phyloP scores from a whole-genome alignment of 495 filamentous ascomycete species.

The Cetradonia linearis region DNA sequence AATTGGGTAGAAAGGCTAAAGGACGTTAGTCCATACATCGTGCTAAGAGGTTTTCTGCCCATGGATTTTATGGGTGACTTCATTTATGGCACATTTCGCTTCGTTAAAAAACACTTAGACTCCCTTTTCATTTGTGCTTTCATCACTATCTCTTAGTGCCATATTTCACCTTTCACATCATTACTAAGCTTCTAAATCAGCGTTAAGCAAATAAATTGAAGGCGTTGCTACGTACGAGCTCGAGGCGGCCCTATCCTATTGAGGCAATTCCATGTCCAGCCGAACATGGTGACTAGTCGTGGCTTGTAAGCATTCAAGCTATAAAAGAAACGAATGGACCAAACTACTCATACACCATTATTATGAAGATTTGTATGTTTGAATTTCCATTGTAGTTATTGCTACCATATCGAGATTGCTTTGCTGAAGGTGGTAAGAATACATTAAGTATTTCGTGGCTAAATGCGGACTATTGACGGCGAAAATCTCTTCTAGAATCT shows the following conservation, averaged over 20 bases:
- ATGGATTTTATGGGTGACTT: background rate
- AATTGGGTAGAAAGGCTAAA: background rate
- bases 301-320: no score
- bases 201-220: background rate
- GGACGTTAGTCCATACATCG: no score
- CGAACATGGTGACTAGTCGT: no score
- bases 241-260: background rate
- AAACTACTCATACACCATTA: no score
- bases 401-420: no score
- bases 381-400: no score
- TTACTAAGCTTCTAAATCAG: conserved; percentile 3
- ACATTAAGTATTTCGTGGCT: no score
- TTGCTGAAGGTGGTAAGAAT: no score
- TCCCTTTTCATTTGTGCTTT: background rate
- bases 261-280: background rate
- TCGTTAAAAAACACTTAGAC: conserved; percentile 4
- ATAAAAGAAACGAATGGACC: no score
- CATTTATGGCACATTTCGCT: background rate
- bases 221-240: background rate
- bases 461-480: no score
- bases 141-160: background rate
- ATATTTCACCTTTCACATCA: background rate
- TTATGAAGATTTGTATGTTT: no score
- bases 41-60: background rate
- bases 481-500: no score